Conservation (phyloP, 306 rosid genomes). For the Senna siamea region DNA sequence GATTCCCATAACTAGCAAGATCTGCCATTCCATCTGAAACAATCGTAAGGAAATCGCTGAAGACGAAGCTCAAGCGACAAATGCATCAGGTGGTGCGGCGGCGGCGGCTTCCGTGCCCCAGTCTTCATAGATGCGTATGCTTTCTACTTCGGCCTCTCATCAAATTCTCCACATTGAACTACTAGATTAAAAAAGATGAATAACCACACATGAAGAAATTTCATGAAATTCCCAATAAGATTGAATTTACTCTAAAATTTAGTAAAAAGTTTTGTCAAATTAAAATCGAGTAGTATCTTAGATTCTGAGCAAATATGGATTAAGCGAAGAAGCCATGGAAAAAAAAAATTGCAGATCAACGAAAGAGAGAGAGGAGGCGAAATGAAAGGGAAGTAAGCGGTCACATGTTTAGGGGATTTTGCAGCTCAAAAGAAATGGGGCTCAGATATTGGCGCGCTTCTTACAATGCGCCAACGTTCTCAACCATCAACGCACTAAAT, state of each 20-base stretch:
- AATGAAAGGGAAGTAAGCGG: conserved; percentile 50
- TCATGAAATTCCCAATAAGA: not conserved
- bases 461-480: conserved; percentile 37
- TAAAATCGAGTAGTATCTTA: not conserved
- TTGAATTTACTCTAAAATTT: not conserved
- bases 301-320: conserved; percentile 14
- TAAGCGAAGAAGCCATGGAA: not conserved
- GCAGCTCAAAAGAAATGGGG: conserved; percentile 35
- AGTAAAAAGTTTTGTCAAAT: not conserved
- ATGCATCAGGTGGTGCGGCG: conserved; percentile 58
- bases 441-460: conserved; percentile 51
- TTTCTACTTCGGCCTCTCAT: conserved; percentile 60
- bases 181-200: not conserved
- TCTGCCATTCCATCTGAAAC: conserved; percentile 83
- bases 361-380: conserved; percentile 35
- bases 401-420: conserved; percentile 38
- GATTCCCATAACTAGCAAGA: conserved; percentile 56
- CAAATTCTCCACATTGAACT: conserved; percentile 38
- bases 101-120: conserved; percentile 46
- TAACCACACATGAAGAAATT: not conserved
- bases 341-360: conserved; percentile 20
- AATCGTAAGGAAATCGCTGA: conserved; percentile 40
- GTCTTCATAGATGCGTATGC: conserved; percentile 67
- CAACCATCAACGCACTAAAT: conserved; percentile 8
- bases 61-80: conserved; percentile 51